Percentiles rank a stretch among this genome's conserved stretches.
Conservation (phyloP, 2,329 filamentous ascomycete species). For the Alternaria infectoria region DNA sequence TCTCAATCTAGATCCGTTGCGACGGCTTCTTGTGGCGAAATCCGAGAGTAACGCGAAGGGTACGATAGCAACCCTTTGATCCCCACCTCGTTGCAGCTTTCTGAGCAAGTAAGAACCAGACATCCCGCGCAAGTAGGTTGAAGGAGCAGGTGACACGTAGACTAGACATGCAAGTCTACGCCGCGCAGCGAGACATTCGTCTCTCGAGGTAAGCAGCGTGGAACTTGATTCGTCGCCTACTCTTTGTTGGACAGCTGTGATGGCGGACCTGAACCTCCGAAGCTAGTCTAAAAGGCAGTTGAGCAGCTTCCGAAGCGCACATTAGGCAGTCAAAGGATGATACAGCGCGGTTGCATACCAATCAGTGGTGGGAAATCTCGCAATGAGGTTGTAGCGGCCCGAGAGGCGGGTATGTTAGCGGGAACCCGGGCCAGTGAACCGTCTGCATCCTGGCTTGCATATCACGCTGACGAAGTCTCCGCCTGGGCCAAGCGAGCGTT, state of each 20-base stretch:
- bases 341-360: conserved; percentile 4
- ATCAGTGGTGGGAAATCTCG: conserved; percentile 46
- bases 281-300: conserved; percentile 33
- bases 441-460: conserved; percentile 26
- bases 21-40: conserved; percentile 38
- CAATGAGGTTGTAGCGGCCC: conserved; percentile 32
- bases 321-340: conserved; percentile 23
- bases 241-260: conserved; percentile 29
- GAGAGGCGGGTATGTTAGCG: conserved; percentile 36
- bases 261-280: conserved; percentile 44
- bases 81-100: conserved; percentile 12
- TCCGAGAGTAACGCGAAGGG: conserved; percentile 22
- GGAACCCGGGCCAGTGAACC: conserved; percentile 35
- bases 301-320: conserved; percentile 18
- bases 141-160: conserved; percentile 26
- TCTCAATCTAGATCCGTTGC: conserved; percentile 39
- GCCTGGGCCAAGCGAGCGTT: conserved; percentile 28
- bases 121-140: conserved; percentile 26
- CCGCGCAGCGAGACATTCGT: conserved; percentile 20
- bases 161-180: conserved; percentile 29
- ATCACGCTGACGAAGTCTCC: conserved; percentile 27
- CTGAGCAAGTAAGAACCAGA: conserved; percentile 17
- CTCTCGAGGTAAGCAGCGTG: conserved; percentile 25
- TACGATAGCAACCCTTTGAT: conserved; percentile 19
- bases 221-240: conserved; percentile 33